Evolutionary conservation across 2,329 filamentous ascomycete genomes (phyloP), one percentile per base, ranked within the genome.

Genomic region (Teratosphaeria epicoccoides): DNA sequence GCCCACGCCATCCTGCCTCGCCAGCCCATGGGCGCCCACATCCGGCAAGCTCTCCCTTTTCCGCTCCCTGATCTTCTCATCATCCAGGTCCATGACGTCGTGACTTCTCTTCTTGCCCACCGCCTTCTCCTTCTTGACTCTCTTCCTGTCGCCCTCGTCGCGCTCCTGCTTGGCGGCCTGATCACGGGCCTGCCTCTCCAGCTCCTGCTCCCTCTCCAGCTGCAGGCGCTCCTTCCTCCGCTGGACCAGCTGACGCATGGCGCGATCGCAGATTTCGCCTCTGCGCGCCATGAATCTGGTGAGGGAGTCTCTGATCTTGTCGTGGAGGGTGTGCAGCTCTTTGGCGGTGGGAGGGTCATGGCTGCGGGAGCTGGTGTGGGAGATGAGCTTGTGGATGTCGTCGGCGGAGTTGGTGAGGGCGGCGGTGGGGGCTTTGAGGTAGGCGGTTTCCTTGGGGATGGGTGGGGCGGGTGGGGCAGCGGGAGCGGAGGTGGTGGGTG

Each of bases 331-430:
- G 61, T 82, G 78, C 51, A 90, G 73, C 52, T 80, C 76, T 44
- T 78, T 74, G 45, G 85, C 78, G 58, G 86, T 77, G 52, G 81
- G 74, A 14, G 63, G 64, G 25, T 52, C 63, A 40, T 55, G 55
- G 49, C 29, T 26, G 44, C 67, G 68, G 26, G 65, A 72, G 60
- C 73, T 76, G 46, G 77, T 74, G 33, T 40, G 50, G 56, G 88
- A 84, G 51, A 88, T 78, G 40, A 89, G 73, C 55, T 87, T 83
- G 57, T 89, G 85, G 63, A 85, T 79, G 14, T 76, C 77, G 54
- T 83, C 72, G 55, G 80, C 79, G 53, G 58, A 77, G 78, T 61
- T 60, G 40, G 64, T 53, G 51, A 66, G 60, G 78, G 79, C 60
- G 72, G 76, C 62, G 46, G 73, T 69, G 14, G 69, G 58, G 22